These are phyloP conservation scores for Hortiboletus campestris DNA, from an alignment of 768 basidiomycete genomes.

Conservation along the genomic window DNA sequence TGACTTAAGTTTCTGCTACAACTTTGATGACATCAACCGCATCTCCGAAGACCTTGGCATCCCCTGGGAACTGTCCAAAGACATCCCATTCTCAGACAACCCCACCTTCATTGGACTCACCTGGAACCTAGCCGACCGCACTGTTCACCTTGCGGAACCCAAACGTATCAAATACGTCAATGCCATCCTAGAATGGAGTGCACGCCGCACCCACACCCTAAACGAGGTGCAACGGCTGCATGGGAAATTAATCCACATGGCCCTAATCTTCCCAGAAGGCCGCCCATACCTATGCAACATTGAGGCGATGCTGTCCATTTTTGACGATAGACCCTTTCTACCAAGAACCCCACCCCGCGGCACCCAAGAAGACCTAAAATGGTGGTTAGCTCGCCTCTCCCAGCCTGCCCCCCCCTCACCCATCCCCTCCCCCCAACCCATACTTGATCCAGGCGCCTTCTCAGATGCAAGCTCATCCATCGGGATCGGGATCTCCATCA, in stretches of 20 bases:
- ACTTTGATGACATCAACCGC: constrained; percentile 34
- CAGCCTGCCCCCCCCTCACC: neutral
- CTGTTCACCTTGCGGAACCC: neutral
- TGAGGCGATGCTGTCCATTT: neutral
- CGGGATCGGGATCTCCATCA: neutral
- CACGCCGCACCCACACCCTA: neutral
- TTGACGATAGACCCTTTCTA: neutral
- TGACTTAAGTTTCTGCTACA: constrained; percentile 18
- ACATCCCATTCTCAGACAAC: constrained; percentile 20
- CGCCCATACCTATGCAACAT: neutral
- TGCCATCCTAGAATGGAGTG: neutral
- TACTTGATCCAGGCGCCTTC: neutral
- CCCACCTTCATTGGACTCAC: neutral
- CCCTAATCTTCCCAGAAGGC: neutral
- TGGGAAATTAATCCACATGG: neutral
- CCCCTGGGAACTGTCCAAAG: constrained; percentile 33
- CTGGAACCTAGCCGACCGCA: neutral
- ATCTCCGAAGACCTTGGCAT: constrained; percentile 33
- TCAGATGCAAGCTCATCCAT: neutral
- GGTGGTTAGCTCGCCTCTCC: neutral
- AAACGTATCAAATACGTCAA: neutral
- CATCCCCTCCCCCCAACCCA: neutral
- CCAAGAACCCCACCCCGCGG: neutral
- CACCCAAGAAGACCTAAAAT: neutral
- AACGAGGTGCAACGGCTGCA: neutral